A percentile compares a stretch with the other conserved stretches of the same genome.
Conservation (phyloP, 2,329 filamentous ascomycete genomes). For the Calonectria leucothoes region DNA sequence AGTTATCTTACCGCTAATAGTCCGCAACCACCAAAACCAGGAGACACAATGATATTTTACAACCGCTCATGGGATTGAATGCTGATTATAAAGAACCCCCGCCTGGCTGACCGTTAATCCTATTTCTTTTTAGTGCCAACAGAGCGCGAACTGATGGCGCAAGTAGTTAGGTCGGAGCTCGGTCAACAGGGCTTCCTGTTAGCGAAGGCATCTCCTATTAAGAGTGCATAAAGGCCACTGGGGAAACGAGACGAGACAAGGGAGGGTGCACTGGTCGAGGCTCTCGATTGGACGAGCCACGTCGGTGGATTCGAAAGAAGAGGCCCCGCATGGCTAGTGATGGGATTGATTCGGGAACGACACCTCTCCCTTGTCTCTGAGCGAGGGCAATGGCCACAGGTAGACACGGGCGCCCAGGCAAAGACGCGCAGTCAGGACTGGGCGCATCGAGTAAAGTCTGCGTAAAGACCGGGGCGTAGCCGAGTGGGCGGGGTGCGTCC, state of each 20-base stretch:
- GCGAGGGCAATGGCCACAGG: background rate
- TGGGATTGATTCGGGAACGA: background rate
- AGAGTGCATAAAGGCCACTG: background rate
- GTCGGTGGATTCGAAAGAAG: background rate
- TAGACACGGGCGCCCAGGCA: background rate
- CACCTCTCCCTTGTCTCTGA: background rate
- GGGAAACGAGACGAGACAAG: background rate
- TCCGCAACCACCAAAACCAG: background rate
- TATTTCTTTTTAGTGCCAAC: conserved; percentile 12
- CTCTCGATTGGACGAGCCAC: background rate
- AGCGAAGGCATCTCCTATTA: conserved; percentile 13
- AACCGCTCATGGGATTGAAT: conserved; percentile 1
- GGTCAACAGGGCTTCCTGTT: conserved; percentile 32
- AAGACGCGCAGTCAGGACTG: background rate
- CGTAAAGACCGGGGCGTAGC: conserved; percentile 27
- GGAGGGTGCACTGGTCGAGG: background rate
- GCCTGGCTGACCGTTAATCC: conserved; percentile 2
- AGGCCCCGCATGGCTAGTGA: background rate
- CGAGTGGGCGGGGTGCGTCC: conserved; percentile 13
- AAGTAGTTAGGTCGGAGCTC: conserved; percentile 28
- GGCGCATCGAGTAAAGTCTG: background rate
- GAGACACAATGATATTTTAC: background rate
- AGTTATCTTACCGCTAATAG: background rate
- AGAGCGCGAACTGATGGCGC: conserved; percentile 22
- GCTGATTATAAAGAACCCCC: conserved; percentile 22